These are phyloP conservation scores for Tetrapisispora fleetii DNA, from an alignment of 805 yeast genomes.

Conservation along the genomic window DNA sequence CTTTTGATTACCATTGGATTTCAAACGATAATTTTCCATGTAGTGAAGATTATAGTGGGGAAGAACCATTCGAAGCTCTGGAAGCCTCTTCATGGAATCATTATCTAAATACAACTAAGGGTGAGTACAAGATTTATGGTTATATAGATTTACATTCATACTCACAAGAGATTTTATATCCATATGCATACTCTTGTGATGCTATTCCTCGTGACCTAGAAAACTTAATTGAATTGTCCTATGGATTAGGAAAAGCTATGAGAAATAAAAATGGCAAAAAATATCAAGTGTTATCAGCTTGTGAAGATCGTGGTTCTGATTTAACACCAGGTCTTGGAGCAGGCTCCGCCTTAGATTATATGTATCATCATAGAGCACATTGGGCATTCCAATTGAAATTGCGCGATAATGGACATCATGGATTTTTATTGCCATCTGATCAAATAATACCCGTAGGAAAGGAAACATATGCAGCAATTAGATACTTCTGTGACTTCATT, in stretches of 20 bases:
- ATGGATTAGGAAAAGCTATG: slow-evolving; percentile 68
- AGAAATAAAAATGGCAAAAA: slow-evolving; percentile 51
- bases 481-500: slow-evolving; percentile 52
- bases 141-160: slow-evolving; percentile 79
- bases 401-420: slow-evolving; percentile 75
- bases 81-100: slow-evolving; percentile 44
- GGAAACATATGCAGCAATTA: slow-evolving; percentile 60
- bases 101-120: slow-evolving; percentile 34
- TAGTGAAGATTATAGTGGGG: slow-evolving; percentile 78
- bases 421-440: slow-evolving; percentile 65
- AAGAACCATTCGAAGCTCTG: slow-evolving; percentile 53
- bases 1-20: slow-evolving; percentile 66
- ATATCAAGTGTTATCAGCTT: slow-evolving; percentile 67
- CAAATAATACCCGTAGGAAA: slow-evolving; percentile 67
- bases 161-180: slow-evolving; percentile 72
- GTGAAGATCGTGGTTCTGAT: slow-evolving; percentile 69
- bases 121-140: slow-evolving; percentile 56
- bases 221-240: slow-evolving; percentile 69
- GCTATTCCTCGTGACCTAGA: slow-evolving; percentile 70
- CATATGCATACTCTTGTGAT: slow-evolving; percentile 72
- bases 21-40: slow-evolving; percentile 57
- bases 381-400: slow-evolving; percentile 81
- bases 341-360: slow-evolving; percentile 71
- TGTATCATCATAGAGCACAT: slow-evolving; percentile 72
- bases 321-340: slow-evolving; percentile 65